These are phyloP conservation scores for Cercospora zeae-maydis DNA, from an alignment of 2,329 filamentous ascomycete species.

Conservation along the genomic window DNA sequence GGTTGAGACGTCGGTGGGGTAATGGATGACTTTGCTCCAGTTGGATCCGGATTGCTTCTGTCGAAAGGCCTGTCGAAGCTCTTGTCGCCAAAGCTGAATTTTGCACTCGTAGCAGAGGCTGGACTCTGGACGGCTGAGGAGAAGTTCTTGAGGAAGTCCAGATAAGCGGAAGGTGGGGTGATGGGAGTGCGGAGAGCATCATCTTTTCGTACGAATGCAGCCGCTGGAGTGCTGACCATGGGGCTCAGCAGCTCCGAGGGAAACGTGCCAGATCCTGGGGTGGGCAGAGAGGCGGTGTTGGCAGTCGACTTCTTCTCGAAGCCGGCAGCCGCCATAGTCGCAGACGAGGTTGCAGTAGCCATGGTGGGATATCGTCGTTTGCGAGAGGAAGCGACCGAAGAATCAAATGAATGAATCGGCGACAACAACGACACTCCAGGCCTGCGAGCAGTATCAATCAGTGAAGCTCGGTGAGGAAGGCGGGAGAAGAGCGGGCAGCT, in stretches of 20 bases:
- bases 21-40: constrained; percentile 35
- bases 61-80: constrained; percentile 31
- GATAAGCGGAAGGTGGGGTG: constrained; percentile 83
- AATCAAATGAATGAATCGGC: constrained; percentile 34
- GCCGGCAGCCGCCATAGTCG: constrained; percentile 36
- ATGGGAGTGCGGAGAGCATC: constrained; percentile 76
- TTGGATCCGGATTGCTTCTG: constrained; percentile 22
- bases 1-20: constrained; percentile 34
- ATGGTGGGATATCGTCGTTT: constrained; percentile 30
- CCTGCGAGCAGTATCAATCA: constrained; percentile 25
- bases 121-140: constrained; percentile 68
- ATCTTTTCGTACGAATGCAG: constrained; percentile 63
- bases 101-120: constrained; percentile 55
- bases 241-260: constrained; percentile 60
- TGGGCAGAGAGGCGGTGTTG: constrained; percentile 41
- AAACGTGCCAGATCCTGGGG: constrained; percentile 59
- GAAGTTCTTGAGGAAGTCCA: constrained; percentile 86
- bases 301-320: constrained; percentile 37
- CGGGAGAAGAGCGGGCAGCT: constrained; percentile 17
- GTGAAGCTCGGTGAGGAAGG: constrained; percentile 25
- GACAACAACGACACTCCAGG: constrained; percentile 25
- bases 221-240: constrained; percentile 52
- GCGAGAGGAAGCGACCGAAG: constrained; percentile 29
- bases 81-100: constrained; percentile 47
- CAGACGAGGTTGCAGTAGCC: constrained; percentile 33